Base-by-base conservation (phyloP, 208 protist species). In the Leishmania gerbilli region DNA sequence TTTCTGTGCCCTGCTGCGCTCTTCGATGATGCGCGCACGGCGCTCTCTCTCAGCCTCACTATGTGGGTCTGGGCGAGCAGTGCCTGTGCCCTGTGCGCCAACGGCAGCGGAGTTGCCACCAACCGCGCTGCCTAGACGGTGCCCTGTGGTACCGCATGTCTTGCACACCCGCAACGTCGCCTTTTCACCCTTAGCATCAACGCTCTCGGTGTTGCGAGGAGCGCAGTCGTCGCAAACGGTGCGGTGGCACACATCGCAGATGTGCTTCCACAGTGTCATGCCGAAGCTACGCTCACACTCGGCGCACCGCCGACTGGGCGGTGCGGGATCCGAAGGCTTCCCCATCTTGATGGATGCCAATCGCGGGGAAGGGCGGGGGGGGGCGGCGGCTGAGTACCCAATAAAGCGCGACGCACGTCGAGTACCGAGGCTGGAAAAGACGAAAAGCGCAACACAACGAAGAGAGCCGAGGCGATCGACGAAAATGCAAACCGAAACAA, bases 181-280 rank as follows among this genome's bases (percentile, higher is more conserved):
- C 3, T 71, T 82, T 58, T 55, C 60, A 11, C 81, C 79, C 13
- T 81, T 76, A n/a, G 49, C 67, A 24, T 67, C 71, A 13, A 62
- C 67, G 67, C 68, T 42, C 65, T 82, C 76, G 3, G 76, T 82
- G 15, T 58, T 67, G 40, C 91, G 87, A 4, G 89, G 84, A 5
- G 81, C 84, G 79, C 93, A 96, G 67, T 92, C 84, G 71, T 92
- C 93, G 69, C 93, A 96, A 24, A 96, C 88, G 27, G 65, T 84
- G 24, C 58, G 81, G 58, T 79, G 82, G 78, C 93, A 96, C 47
- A 83, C 40, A 49, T 77, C 74, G 58, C 93, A 96, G 8, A 69
- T 76, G 81, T 95, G 85, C 79, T 82, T 87, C 85, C 85, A 91
- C n/a, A 86, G 83, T 49, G 85, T 79, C 21, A 93, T 24, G 62